phyloP scores from a whole-genome alignment of 176 grass and related monocot species.

The Coix lacrymajobi region DNA sequence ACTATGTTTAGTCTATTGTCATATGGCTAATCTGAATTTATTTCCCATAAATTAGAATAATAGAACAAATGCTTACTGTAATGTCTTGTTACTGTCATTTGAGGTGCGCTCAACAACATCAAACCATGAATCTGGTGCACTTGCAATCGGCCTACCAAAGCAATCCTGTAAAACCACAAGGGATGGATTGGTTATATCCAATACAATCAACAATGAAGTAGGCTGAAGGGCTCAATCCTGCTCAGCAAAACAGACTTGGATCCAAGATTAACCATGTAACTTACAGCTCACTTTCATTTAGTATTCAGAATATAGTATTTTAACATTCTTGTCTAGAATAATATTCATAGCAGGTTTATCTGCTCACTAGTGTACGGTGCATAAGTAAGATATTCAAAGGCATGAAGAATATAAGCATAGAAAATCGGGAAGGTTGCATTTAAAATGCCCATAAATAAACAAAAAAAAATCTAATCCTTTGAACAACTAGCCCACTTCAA shows the following conservation, averaged over 20 bases:
- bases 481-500: not conserved
- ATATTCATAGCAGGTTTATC: not conserved
- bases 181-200: not conserved
- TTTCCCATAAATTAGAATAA: not conserved
- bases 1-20: not conserved
- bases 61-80: slow-evolving; percentile 43
- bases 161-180: slow-evolving; percentile 54
- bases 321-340: not conserved
- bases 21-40: not conserved
- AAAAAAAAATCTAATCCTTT: slow-evolving; percentile 6
- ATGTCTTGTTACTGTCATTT: slow-evolving; percentile 78
- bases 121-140: slow-evolving; percentile 85
- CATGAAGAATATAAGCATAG: not conserved
- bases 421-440: not conserved
- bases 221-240: not conserved
- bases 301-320: not conserved
- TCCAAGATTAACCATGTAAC: not conserved
- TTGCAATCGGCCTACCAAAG: slow-evolving; percentile 73
- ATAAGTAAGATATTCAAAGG: not conserved
- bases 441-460: not conserved
- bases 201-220: not conserved
- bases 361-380: not conserved
- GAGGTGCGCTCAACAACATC: slow-evolving; percentile 79
- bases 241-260: not conserved
- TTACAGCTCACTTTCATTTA: not conserved